Conservation (phyloP, 2,329 filamentous ascomycete genomes). For the Xylariaceae sp. region DNA sequence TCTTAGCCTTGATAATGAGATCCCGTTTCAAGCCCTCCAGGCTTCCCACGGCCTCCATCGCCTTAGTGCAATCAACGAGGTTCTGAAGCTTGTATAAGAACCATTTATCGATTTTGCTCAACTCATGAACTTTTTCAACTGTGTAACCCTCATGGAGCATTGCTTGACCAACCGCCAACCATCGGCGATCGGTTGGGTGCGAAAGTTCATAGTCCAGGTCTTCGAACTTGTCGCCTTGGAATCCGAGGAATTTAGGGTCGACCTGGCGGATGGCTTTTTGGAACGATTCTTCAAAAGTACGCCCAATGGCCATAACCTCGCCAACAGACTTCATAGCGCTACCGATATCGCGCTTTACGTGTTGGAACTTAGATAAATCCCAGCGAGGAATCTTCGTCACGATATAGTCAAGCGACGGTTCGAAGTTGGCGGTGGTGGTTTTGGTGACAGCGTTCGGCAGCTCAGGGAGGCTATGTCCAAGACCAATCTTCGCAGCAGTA, state of each 20-base stretch:
- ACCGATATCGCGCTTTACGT: constrained; percentile 96
- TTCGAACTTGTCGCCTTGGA: constrained; percentile 94
- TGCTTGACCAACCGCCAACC: constrained; percentile 95
- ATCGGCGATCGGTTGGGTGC: constrained; percentile 94
- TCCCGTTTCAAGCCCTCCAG: constrained; percentile 87
- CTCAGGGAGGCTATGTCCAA: constrained; percentile 93
- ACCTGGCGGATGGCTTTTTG: constrained; percentile 98
- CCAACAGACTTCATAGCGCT: constrained; percentile 99
- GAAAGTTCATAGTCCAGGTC: constrained; percentile 86
- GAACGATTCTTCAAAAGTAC: constrained; percentile 98
- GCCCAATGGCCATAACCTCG: constrained; percentile 98
- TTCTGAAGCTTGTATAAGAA: constrained; percentile 98
- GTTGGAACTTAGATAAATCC: constrained; percentile 98
- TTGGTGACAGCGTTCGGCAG: constrained; percentile 97
- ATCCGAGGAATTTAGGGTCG: constrained; percentile 86
- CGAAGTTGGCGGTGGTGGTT: constrained; percentile 98
- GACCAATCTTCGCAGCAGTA: constrained; percentile 96
- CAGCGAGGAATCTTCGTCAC: constrained; percentile 98
- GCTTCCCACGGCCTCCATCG: constrained; percentile 82
- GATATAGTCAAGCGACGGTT: constrained; percentile 95
- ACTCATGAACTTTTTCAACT: constrained; percentile 86
- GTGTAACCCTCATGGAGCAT: constrained; percentile 97
- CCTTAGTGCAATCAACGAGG: constrained; percentile 86
- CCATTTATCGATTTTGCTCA: constrained; percentile 99
- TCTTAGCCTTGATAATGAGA: constrained; percentile 88